Percentiles rank a stretch among this genome's conserved stretches.
Evolutionary conservation across 148 eudicot genomes (phyloP).

Genomic region (Nepenthes mirabilis): DNA sequence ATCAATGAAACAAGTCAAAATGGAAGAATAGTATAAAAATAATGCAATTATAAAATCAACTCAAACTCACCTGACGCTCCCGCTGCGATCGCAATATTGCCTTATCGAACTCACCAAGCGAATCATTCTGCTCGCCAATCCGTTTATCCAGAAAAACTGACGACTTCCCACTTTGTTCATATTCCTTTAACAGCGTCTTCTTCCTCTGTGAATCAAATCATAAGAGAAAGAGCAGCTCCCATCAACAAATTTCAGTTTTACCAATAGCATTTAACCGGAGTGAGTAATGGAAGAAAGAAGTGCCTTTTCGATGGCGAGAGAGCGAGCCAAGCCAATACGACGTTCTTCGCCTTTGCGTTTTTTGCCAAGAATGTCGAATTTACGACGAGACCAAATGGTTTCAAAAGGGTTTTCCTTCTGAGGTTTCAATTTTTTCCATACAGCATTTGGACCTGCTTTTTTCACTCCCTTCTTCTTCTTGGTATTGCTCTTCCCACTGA

Average conservation of each 20-base stretch:
- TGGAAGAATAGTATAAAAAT: neutral
- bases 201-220: slow-evolving; percentile 43
- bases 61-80: slow-evolving; percentile 51
- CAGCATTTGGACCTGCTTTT: slow-evolving; percentile 26
- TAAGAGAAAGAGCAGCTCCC: neutral
- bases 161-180: slow-evolving; percentile 71
- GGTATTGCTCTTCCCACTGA: slow-evolving; percentile 2
- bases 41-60: neutral
- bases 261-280: neutral
- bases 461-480: slow-evolving; percentile 35
- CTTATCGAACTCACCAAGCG: slow-evolving; percentile 78
- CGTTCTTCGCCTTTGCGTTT: slow-evolving; percentile 78
- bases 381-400: slow-evolving; percentile 80
- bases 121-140: slow-evolving; percentile 73
- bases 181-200: slow-evolving; percentile 80
- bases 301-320: slow-evolving; percentile 61
- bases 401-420: slow-evolving; percentile 67
- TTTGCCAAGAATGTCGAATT: slow-evolving; percentile 72
- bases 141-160: slow-evolving; percentile 79
- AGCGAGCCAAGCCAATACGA: slow-evolving; percentile 78
- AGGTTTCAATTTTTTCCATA: slow-evolving; percentile 40
- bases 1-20: neutral
- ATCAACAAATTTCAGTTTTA: slow-evolving; percentile 1
- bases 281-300: neutral
- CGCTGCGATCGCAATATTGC: slow-evolving; percentile 86